Percentiles rank a stretch among this genome's conserved stretches.
Evolutionary conservation across 495 filamentous ascomycete species (phyloP).

Genomic region (Copromyces sp.): DNA sequence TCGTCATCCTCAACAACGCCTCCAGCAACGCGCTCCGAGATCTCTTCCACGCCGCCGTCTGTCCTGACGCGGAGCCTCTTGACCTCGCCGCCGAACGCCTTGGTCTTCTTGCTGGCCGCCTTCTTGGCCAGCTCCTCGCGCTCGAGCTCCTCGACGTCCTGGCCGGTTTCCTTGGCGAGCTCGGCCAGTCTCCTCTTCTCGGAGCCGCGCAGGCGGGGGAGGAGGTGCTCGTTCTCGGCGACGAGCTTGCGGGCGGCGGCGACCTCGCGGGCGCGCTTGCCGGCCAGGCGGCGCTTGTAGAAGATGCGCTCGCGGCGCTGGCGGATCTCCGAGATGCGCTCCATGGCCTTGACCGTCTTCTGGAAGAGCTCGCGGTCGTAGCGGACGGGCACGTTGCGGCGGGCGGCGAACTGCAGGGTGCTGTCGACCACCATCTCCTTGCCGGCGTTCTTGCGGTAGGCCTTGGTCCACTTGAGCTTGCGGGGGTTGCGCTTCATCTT

Average conservation of each 20-base stretch:
- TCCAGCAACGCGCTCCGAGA: slow-evolving; percentile 18
- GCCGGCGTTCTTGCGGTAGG: slow-evolving; percentile 64
- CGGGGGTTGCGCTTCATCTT: slow-evolving; percentile 88
- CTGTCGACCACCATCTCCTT: slow-evolving; percentile 94
- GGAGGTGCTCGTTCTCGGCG: slow-evolving; percentile 79
- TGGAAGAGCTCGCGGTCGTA: slow-evolving; percentile 88
- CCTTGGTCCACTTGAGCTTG: slow-evolving; percentile 83
- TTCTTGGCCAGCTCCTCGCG: slow-evolving; percentile 20
- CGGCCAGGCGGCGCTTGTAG: slow-evolving; percentile 85
- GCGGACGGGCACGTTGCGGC: slow-evolving; percentile 87
- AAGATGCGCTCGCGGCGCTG: slow-evolving; percentile 73
- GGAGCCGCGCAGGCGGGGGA: slow-evolving; percentile 51
- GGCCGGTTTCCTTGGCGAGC: slow-evolving; percentile 39
- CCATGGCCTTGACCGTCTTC: slow-evolving; percentile 84
- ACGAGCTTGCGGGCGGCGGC: slow-evolving; percentile 79
- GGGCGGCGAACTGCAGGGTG: slow-evolving; percentile 81
- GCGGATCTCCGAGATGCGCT: slow-evolving; percentile 80
- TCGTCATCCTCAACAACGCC: slow-evolving; percentile 20
- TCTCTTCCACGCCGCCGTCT: slow-evolving; percentile 54
- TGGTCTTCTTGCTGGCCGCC: slow-evolving; percentile 30
- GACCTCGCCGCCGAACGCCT: slow-evolving; percentile 50
- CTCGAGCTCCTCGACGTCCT: slow-evolving; percentile 46
- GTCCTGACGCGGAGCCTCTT: slow-evolving; percentile 52
- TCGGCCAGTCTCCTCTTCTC: slow-evolving; percentile 42
- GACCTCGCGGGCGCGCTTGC: slow-evolving; percentile 71